Evolutionary conservation across 106 monocot genomes (phyloP), one percentile per base, ranked within the genome.

Genomic region (Posidonia australis): DNA sequence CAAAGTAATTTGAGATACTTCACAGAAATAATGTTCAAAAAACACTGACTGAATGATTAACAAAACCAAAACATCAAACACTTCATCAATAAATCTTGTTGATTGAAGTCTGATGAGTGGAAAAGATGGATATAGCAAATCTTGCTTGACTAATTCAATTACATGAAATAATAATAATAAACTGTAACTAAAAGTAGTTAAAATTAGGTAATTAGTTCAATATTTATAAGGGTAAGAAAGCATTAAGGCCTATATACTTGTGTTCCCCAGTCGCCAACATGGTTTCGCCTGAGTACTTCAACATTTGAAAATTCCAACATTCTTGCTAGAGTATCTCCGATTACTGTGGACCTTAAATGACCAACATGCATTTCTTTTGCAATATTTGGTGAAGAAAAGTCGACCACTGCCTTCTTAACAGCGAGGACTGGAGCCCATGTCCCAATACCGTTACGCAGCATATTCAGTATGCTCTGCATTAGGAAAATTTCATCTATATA

Each of bases 311-410:
- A 98, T 67, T 98, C 96, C 73, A 98, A 74, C 90, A 98, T 98
- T 18, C 87, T 80, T 68, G 96, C 76, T 25, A 98, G 54, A 58
- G 90, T 85, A 60, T 98, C 96, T 58, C 96, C 96, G 73, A 98
- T 91, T 16, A 98, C 87, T 3, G 96, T 98, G 7, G 96, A 98
- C 61, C 96, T 90, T 67, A 98, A 71, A 75, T 98, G 80, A 5
- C 96, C 96, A 48, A 98, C 96, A 83, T 98, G 96, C 96, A 98
- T 98, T 79, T 98, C 96, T 67, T 98, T 98, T 18, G 96, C 96
- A 75, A 98, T 91, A 76, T 98, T 98, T 5, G 96, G 96, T 6
- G 96, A 98, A 45, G 90, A 90, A 56, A 98, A 98, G 62, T 98
- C 96, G 55, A 90, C 80, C 46, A 98, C 79, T n/a, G 80, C 87